Percentiles rank a stretch among this genome's conserved stretches.
phyloP scores from a whole-genome alignment of 805 yeast genomes.

The Zygosaccharomyces gambellarensis region DNA sequence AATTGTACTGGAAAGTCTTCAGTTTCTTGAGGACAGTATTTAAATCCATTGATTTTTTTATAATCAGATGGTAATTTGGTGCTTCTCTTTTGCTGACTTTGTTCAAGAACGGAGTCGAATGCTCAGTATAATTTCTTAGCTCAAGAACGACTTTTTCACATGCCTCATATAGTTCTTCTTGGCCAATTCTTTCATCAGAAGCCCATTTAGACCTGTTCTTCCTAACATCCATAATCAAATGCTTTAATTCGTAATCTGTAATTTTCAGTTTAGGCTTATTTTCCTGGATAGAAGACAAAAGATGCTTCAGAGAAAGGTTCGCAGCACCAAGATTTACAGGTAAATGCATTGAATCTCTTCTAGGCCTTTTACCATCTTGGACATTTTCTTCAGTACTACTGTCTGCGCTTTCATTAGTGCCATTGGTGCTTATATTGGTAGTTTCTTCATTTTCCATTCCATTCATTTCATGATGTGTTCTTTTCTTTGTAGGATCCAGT shows the following conservation, averaged over 20 bases:
- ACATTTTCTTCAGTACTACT: slow-evolving; percentile 1
- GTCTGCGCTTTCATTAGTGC: slow-evolving; percentile 18
- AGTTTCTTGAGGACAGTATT: slow-evolving; percentile 90
- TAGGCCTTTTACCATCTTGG: slow-evolving; percentile 23
- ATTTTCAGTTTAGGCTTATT: slow-evolving; percentile 70
- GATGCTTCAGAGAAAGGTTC: slow-evolving; percentile 70
- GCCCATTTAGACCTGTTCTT: slow-evolving; percentile 98
- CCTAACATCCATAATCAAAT: slow-evolving; percentile 84
- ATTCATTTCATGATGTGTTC: slow-evolving; percentile 23
- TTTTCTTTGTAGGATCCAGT: slow-evolving; percentile 36
- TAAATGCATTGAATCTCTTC: slow-evolving; percentile 21
- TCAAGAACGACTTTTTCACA: slow-evolving; percentile 93
- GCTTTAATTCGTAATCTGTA: slow-evolving; percentile 78
- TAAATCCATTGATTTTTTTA: slow-evolving; percentile 93
- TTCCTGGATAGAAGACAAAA: slow-evolving; percentile 70
- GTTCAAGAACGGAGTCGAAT: slow-evolving; percentile 91
- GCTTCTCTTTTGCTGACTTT: slow-evolving; percentile 98
- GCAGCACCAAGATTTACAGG: slow-evolving; percentile 64
- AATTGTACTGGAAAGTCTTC: slow-evolving; percentile 72
- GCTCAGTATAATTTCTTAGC: slow-evolving; percentile 87
- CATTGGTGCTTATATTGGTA: slow-evolving; percentile 30
- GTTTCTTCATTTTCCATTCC: slow-evolving; percentile 20
- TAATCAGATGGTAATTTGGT: slow-evolving; percentile 87
- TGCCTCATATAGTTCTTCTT: slow-evolving; percentile 95
- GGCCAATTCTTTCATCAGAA: slow-evolving; percentile 90